phyloP scores from a whole-genome alignment of 2,329 filamentous ascomycete species.

The Leptographium flavum region DNA sequence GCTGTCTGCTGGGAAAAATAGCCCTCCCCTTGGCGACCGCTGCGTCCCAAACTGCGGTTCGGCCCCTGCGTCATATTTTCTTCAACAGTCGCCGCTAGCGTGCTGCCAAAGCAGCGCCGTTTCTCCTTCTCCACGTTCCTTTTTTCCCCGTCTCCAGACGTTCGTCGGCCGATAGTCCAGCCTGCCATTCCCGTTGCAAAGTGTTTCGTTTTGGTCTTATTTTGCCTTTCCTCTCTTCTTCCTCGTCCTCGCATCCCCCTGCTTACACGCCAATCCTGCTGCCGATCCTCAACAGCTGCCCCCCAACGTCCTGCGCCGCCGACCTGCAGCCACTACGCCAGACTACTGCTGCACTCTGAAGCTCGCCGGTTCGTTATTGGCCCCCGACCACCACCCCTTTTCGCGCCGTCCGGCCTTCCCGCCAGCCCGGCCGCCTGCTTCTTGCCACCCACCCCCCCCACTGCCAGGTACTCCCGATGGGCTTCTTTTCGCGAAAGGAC shows the following conservation, averaged over 20 bases:
- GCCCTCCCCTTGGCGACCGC: neutral
- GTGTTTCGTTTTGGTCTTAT: neutral
- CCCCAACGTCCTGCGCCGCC: too few relatives aligned
- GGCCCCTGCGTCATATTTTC: neutral
- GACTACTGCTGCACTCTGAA: too few relatives aligned
- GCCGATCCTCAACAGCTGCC: too few relatives aligned
- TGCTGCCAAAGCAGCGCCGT: neutral
- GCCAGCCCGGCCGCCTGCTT: neutral
- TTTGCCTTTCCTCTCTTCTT: neutral
- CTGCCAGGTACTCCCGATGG: conserved; percentile 23
- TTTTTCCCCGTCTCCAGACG: neutral
- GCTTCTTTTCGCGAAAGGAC: conserved; percentile 41
- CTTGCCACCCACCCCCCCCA: neutral
- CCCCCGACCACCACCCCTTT: neutral
- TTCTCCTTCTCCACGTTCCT: neutral
- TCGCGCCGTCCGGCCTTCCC: neutral
- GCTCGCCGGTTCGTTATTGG: neutral
- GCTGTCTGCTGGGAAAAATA: neutral
- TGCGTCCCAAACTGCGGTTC: neutral
- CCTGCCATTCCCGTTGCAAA: neutral
- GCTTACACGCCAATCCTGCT: too few relatives aligned
- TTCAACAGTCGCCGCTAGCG: neutral
- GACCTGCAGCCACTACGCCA: too few relatives aligned
- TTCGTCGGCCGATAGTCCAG: neutral
- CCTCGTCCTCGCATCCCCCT: neutral